A percentile compares a stretch with the other conserved stretches of the same genome.
These are phyloP conservation scores for Diplodia intermedia DNA, from an alignment of 2,329 filamentous ascomycete species.

Conservation along the genomic window DNA sequence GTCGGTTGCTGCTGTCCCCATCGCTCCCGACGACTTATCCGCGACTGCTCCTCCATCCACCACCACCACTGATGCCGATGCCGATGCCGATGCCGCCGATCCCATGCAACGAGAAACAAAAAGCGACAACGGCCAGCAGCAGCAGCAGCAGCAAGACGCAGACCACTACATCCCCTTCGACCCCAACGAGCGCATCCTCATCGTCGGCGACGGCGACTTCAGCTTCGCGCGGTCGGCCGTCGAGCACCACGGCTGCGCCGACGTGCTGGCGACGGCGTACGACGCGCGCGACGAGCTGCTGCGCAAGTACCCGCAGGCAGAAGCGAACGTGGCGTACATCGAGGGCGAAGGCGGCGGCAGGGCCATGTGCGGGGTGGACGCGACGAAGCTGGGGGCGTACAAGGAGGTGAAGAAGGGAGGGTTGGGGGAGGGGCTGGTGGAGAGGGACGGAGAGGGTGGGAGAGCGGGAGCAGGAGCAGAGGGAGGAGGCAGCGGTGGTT, in stretches of 20 bases:
- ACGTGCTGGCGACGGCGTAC: constrained; percentile 73
- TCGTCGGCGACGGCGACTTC: constrained; percentile 82
- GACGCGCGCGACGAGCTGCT: constrained; percentile 67
- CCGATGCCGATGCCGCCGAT: constrained; percentile 17
- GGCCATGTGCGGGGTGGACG: constrained; percentile 48
- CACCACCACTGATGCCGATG: no score
- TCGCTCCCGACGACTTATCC: background rate
- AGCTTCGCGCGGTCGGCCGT: constrained; percentile 75
- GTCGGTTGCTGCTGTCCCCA: background rate
- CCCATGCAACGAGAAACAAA: background rate
- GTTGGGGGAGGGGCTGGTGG: constrained; percentile 35
- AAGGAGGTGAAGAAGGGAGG: constrained; percentile 54
- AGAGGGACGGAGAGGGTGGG: background rate
- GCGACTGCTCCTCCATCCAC: no score
- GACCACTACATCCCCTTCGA: constrained; percentile 68
- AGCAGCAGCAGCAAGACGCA: constrained; percentile 37
- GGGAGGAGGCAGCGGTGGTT: constrained; percentile 51
- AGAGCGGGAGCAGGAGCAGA: background rate
- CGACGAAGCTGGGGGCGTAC: constrained; percentile 63
- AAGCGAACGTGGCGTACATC: constrained; percentile 64
- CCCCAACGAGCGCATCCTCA: constrained; percentile 70
- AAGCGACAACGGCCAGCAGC: constrained; percentile 10
- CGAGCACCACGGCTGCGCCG: constrained; percentile 68
- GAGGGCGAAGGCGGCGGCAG: constrained; percentile 46
- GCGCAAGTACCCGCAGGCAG: constrained; percentile 76